Base-by-base conservation (phyloP, 257 asterid genomes). In the Haberlea rhodopensis region DNA sequence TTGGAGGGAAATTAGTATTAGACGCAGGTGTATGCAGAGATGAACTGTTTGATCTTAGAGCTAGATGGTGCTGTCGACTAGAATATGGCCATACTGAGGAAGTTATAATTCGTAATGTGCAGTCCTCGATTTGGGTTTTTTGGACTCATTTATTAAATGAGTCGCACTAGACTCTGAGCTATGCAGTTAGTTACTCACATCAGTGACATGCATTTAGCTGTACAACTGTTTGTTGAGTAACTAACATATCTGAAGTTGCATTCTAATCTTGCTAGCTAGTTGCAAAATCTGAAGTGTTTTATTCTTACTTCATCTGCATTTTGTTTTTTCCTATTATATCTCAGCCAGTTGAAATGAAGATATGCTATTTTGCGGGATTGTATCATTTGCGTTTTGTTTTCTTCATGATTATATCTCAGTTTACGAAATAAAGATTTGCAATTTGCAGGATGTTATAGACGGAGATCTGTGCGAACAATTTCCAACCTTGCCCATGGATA, bases 401-500 rank as follows among this genome's bases (percentile, higher is more conserved):
- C 51, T 26, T 9, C 23, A 2, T 19, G 24, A 3, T 52, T 31
- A 48, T 49, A 40, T 57, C 54, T 28, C 8, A 6, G 24, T 49
- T 71, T 45, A 28, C 70, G 68, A 69, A 59, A 27, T 55, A 18
- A 65, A 52, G 45, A 27, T 58, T 57, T 63, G 63, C 53, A 21
- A 63, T 62, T 75, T 73, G 80, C 84, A 92, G 99, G 99, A 89
- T 68, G 99, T 92, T 61, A 87, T 92, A 29, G 97, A 94, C 70
- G 99, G 99, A 64, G 97, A 94, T 74, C 67, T 94, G 70, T 94
- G 99, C 23, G 99, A 94, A 57, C 97, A 94, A 67, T 94, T 87
- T 62, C 97, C 99, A 29, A 80, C 96, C 3, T 59, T 90, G 70
- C 96, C 97, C 7, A 82, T 94, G 89, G 99, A 94, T 73, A 61